These are phyloP conservation scores for Euclidium syriacum DNA, from an alignment of 345 rosid species.

Conservation along the genomic window DNA sequence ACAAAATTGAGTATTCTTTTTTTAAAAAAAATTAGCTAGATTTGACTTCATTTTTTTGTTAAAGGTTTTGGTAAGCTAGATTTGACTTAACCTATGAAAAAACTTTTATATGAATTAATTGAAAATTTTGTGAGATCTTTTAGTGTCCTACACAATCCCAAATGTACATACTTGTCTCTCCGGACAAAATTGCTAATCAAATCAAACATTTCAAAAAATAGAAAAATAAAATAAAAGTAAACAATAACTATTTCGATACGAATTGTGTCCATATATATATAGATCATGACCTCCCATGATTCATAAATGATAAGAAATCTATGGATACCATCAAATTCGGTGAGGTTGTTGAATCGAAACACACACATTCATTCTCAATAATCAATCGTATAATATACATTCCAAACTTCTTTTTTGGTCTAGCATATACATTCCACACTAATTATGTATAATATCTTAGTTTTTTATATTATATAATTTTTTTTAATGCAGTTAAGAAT, in stretches of 20 bases:
- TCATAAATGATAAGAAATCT: conserved; percentile 25
- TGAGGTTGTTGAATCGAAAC: neutral
- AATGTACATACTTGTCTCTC: conserved; percentile 7
- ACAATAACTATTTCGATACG: neutral
- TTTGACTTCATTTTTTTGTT: no score
- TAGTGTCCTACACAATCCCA: conserved; percentile 17
- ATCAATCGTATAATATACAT: neutral
- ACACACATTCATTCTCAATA: conserved; percentile 19
- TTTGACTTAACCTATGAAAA: neutral
- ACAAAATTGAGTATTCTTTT: no score
- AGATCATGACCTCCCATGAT: conserved; percentile 18
- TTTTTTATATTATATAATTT: no score
- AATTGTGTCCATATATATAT: conserved; percentile 13
- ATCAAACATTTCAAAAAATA: neutral
- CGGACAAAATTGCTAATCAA: conserved; percentile 15
- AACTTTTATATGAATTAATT: neutral
- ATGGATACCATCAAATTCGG: conserved; percentile 19
- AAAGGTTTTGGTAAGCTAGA: neutral
- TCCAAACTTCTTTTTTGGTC: no score
- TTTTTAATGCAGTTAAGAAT: no score
- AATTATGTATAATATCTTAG: no score
- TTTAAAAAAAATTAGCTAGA: no score
- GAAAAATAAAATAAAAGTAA: neutral
- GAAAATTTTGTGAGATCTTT: neutral
- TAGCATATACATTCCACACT: no score